phyloP scores from a whole-genome alignment of 441 rosid genomes.

The Biscutella laevigata region DNA sequence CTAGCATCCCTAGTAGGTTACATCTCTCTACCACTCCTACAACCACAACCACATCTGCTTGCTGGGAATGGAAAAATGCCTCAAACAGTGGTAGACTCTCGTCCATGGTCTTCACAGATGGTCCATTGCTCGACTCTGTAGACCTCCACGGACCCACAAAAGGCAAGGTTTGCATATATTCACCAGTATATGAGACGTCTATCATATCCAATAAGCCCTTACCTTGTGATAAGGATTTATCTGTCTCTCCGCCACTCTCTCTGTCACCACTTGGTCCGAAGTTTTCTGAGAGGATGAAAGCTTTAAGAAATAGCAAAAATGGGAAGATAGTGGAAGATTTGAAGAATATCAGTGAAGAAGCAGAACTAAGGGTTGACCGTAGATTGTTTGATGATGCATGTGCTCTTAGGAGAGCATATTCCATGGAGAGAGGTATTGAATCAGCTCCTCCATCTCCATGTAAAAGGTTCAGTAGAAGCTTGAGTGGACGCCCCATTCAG shows the following conservation, averaged over 20 bases:
- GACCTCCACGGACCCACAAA: conserved; percentile 20
- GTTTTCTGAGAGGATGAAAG: conserved; percentile 45
- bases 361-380: conserved; percentile 30
- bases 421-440: conserved; percentile 50
- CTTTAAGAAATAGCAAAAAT: conserved; percentile 30
- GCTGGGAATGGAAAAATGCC: conserved; percentile 36
- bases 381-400: conserved; percentile 45
- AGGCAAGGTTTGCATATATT: conserved; percentile 27
- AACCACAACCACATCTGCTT: conserved; percentile 34
- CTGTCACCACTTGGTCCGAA: conserved; percentile 88
- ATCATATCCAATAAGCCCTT: conserved; percentile 31
- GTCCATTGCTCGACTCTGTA: conserved; percentile 53
- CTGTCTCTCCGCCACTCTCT: conserved; percentile 54
- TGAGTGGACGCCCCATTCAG: conserved; percentile 64
- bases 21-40: conserved; percentile 31
- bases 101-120: conserved; percentile 57
- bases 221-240: conserved; percentile 36
- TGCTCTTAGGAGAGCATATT: conserved; percentile 46
- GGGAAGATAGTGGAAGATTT: conserved; percentile 29
- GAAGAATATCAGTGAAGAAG: conserved; percentile 33
- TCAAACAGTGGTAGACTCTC: conserved; percentile 29
- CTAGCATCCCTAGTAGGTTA: conserved; percentile 42
- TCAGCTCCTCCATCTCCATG: conserved; percentile 42
- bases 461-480: conserved; percentile 48
- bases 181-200: conserved; percentile 34